Base-by-base conservation (phyloP, 1,284 basidiomycete genomes). In the Rhodofomes roseus region DNA sequence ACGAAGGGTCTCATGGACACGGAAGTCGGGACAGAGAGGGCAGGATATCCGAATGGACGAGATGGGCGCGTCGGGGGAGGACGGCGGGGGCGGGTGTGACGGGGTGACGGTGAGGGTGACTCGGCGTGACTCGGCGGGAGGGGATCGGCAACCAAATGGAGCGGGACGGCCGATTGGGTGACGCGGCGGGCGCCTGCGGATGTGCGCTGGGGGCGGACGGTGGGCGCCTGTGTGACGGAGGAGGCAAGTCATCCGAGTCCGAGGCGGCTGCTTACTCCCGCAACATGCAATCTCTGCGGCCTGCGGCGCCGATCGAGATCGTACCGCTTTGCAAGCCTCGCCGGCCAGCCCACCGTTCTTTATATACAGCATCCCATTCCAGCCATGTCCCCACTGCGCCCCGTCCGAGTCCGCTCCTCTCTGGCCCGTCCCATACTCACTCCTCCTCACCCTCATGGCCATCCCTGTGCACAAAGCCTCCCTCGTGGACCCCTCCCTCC, bases 401-500 rank as follows among this genome's bases (percentile, higher is more conserved):
- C 59, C 59, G 55, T 54, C 60, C 54, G 53, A 57, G 62, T 46
- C 59, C 60, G 57, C 58, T 60, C 58, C 46, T 57, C 56, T 63
- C 61, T 61, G 56, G 39, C 41, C 61, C 56, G 57, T 58, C 55
- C n/a, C 53, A 31, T 34, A 27, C 31, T 57, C 60, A 7, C 51
- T 54, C 63, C 51, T 54, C 63, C 57, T 61, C 52, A 56, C 54
- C 46, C 53, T 36, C 31, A 52, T 52, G 50, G 48, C 60, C 56
- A 66, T 68, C 1, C 73, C 81, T 7, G 60, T 87, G 46, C 86
- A 89, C 73, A 79, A 75, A 34, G 85, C 85, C 2, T 82, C 79
- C 66, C 84, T 88, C 67, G 81, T 89, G 55, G 81, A 88, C 71
- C 76, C 85, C 20, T 70, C 83, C 1, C 67, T 74, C 1, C 87